Percentiles rank a stretch among this genome's conserved stretches.
Evolutionary conservation across 306 rosid genomes (phyloP).

Genomic region (Medicago truncatula): MtrunA17r5.0-ANR NC_053044.1:5144001-5144500

Average conservation of each 20-base stretch:
- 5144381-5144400: too few species aligned
- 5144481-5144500: too few species aligned
- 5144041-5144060: conserved; percentile 12
- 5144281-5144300: conserved; percentile 25
- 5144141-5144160: neutral
- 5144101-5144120: neutral
- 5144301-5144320: neutral
- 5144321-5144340: neutral
- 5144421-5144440: too few species aligned
- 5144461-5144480: too few species aligned
- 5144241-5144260: conserved; percentile 65
- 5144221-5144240: conserved; percentile 78
- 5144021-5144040: conserved; percentile 63
- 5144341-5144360: neutral
- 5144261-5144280: conserved; percentile 44
- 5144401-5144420: too few species aligned
- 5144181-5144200: conserved; percentile 51
- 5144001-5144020: conserved; percentile 70
- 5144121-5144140: too few species aligned
- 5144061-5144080: neutral
- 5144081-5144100: neutral
- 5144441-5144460: too few species aligned
- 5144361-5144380: neutral
- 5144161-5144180: conserved; percentile 53
- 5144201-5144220: conserved; percentile 56